phyloP scores from a whole-genome alignment of 352 stramenopile species.

The Phytophthora meadii region DNA sequence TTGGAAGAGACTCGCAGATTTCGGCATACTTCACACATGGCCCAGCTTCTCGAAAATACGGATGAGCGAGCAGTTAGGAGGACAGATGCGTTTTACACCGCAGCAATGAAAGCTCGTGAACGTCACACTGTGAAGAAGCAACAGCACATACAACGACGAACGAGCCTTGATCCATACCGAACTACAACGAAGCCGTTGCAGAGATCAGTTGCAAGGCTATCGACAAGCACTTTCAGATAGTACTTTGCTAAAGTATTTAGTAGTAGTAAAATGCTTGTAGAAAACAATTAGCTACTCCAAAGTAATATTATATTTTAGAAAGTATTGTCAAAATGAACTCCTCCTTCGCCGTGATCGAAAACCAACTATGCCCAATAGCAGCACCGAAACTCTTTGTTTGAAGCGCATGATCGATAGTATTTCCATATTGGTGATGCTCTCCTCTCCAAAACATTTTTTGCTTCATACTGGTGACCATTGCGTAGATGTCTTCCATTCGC shows the following conservation, averaged over 20 bases:
- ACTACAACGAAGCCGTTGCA: conserved; percentile 3
- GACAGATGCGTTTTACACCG: conserved; percentile 71
- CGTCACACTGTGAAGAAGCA: conserved; percentile 26
- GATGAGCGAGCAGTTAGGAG: conserved; percentile 40
- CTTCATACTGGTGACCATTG: too few relatives aligned
- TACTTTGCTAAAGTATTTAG: not conserved
- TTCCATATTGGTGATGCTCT: too few relatives aligned
- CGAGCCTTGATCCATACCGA: conserved; percentile 24
- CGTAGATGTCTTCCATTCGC: too few relatives aligned
- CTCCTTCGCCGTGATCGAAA: too few relatives aligned
- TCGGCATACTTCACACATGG: conserved; percentile 51
- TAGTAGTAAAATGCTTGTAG: too few relatives aligned
- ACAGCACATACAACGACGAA: conserved; percentile 10
- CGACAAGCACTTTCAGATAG: conserved; percentile 31
- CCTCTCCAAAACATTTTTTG: too few relatives aligned
- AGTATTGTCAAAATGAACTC: too few relatives aligned
- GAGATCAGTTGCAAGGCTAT: conserved; percentile 21
- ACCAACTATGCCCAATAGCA: too few relatives aligned
- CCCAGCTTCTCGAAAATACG: conserved; percentile 46
- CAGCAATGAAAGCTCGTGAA: conserved; percentile 68
- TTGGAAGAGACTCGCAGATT: conserved; percentile 68
- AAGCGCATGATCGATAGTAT: too few relatives aligned
- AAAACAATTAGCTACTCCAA: too few relatives aligned
- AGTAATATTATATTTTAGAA: too few relatives aligned
- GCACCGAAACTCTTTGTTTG: too few relatives aligned